Evolutionary conservation across 441 rosid species (phyloP).

Genomic region (Adansonia rubrostipa): DNA sequence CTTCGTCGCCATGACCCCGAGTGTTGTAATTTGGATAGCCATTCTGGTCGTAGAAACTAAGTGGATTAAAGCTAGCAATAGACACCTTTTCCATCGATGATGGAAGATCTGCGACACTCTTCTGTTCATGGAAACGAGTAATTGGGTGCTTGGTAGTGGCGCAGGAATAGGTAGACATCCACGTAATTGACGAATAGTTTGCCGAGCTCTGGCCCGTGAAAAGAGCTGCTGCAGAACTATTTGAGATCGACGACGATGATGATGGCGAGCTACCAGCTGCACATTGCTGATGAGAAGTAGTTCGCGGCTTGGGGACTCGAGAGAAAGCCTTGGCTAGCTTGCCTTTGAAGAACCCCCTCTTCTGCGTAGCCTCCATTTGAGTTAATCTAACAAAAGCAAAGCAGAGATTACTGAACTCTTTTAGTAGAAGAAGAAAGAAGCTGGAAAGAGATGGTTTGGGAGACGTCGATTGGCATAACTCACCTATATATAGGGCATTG

Average conservation of each 20-base stretch:
- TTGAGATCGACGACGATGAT: neutral
- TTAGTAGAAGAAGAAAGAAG: neutral
- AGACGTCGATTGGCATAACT: neutral
- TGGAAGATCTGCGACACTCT: neutral
- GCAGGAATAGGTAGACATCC: constrained; percentile 4
- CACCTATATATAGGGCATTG: neutral
- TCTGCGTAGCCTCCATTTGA: constrained; percentile 37
- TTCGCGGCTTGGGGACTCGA: constrained; percentile 20
- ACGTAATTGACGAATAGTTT: constrained; percentile 12
- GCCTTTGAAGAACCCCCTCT: constrained; percentile 36
- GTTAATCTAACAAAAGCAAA: neutral
- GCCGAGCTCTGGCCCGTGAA: neutral
- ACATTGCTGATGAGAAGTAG: neutral
- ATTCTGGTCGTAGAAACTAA: constrained; percentile 13
- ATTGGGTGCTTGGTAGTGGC: neutral
- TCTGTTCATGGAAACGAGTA: constrained; percentile 6
- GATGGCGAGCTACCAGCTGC: constrained; percentile 33
- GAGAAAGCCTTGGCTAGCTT: constrained; percentile 40
- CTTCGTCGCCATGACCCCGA: constrained; percentile 35
- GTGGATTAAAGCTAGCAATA: neutral
- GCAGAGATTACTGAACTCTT: neutral
- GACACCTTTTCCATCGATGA: constrained; percentile 19
- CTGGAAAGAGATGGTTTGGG: neutral
- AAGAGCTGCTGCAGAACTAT: constrained; percentile 4
- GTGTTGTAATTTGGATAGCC: neutral